Evolutionary conservation across 148 eudicot genomes (phyloP).

Genomic region (Heliosperma pusillum): DNA sequence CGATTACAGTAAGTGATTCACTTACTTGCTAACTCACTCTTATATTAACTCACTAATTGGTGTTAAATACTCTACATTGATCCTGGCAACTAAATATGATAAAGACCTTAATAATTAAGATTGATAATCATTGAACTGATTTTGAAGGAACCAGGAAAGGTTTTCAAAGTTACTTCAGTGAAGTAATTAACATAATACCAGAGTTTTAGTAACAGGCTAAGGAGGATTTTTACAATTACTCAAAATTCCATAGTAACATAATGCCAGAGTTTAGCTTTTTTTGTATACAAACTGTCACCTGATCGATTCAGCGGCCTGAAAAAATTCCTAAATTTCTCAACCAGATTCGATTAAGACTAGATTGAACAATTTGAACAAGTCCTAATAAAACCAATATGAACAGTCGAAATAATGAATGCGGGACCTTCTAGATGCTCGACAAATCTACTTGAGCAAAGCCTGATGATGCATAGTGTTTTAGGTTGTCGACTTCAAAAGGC

Average conservation of each 20-base stretch:
- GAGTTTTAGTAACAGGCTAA: not conserved
- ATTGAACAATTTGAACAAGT: slow-evolving; percentile 1
- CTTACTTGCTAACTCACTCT: no score
- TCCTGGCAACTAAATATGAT: no score
- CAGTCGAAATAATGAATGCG: slow-evolving; percentile 15
- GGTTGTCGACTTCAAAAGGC: slow-evolving; percentile 29
- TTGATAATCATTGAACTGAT: not conserved
- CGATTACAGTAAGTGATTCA: no score
- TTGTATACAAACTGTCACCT: slow-evolving; percentile 22
- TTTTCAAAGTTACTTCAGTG: no score
- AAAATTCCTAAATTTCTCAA: slow-evolving; percentile 3
- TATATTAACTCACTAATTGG: no score
- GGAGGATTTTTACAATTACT: not conserved
- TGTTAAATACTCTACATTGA: no score
- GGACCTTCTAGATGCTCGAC: slow-evolving; percentile 18
- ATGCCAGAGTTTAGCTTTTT: slow-evolving; percentile 11
- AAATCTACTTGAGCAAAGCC: not conserved
- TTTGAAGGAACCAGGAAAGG: no score
- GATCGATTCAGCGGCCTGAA: slow-evolving; percentile 13
- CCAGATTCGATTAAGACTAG: slow-evolving; percentile 2
- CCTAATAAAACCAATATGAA: slow-evolving; percentile 3
- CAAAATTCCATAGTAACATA: slow-evolving; percentile 18
- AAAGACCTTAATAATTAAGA: no score
- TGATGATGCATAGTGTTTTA: slow-evolving; percentile 1
- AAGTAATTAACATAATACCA: not conserved